These are phyloP conservation scores for Stachybotrys elegans DNA, from an alignment of 2,329 filamentous ascomycete genomes.

Conservation along the genomic window DNA sequence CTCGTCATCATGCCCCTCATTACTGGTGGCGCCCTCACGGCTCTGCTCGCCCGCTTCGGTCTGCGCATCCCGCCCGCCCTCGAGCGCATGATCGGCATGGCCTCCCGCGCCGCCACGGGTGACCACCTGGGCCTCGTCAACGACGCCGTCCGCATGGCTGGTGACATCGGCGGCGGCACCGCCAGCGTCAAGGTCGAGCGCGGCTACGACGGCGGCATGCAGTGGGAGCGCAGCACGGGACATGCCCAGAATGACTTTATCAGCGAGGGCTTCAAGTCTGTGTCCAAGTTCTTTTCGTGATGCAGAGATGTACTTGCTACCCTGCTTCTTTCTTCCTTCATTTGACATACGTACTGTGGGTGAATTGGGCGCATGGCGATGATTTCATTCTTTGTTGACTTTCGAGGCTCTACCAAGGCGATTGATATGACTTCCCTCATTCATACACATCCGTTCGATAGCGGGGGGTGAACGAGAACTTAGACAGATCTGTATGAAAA, in stretches of 20 bases:
- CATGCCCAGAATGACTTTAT: slow-evolving; percentile 25
- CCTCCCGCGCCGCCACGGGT: slow-evolving; percentile 42
- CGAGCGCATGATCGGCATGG: slow-evolving; percentile 52
- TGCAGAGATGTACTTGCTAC: slow-evolving; percentile 10
- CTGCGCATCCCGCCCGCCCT: slow-evolving; percentile 65
- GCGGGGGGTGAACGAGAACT: too few relatives aligned
- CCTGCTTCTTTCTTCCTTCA: background rate
- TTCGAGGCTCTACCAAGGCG: too few relatives aligned
- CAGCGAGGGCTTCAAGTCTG: slow-evolving; percentile 24
- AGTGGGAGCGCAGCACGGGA: slow-evolving; percentile 32
- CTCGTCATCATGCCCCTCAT: slow-evolving; percentile 83
- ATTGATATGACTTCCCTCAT: too few relatives aligned
- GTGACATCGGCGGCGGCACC: slow-evolving; percentile 21
- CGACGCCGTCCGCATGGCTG: slow-evolving; percentile 52
- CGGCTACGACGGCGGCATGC: slow-evolving; percentile 25
- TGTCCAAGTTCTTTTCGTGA: slow-evolving; percentile 28
- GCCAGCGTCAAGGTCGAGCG: slow-evolving; percentile 25
- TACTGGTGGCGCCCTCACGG: slow-evolving; percentile 75
- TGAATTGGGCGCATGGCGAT: too few relatives aligned
- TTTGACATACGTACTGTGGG: background rate
- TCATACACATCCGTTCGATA: too few relatives aligned
- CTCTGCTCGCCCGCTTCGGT: slow-evolving; percentile 73
- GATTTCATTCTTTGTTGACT: too few relatives aligned
- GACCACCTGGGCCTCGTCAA: slow-evolving; percentile 45
- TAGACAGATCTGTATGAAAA: too few relatives aligned